Base-by-base conservation (phyloP, 2,329 filamentous ascomycete genomes). In the Trichoderma asperellum region DNA sequence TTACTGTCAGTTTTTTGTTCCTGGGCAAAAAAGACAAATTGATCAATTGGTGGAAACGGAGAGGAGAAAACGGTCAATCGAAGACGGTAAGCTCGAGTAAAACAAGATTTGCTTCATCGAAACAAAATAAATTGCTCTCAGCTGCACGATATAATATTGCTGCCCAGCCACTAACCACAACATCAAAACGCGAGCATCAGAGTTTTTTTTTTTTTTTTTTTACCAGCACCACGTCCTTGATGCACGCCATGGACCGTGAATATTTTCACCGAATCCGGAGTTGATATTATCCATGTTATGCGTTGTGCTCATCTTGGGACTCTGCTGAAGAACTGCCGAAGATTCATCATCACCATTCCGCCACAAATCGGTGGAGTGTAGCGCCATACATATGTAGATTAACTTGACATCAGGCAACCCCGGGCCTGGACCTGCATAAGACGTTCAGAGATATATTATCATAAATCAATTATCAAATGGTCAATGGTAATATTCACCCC, bases 131-230 rank as follows among this genome's bases (percentile, higher is more conserved):
- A 43, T 43, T 43, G 18, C 40, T n/a, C 6, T 43, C 40, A 43
- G 40, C 40, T 6, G 52, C 24, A 29, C 14, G 52, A 1, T 7
- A 47, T n/a, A 18, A 6, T 55, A 29, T 55, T 18, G 18, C 40
- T 18, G 6, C 14, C 47, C n/a, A 24, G n/a, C 47, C 47, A 49
- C 58, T 24, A 47, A 29, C 60, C 60, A 52, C 32, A 12, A 24
- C 10, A 37, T n/a, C 18, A 61, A 29, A 14, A 55, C 61, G 12
- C 43, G 43, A 21, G 29, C 12, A 14, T 27, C 14, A 53, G 34
- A 37, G 29, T 53, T 62, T 62, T 62, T 62, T 24, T 29, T 29
- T 53, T 62, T 62, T 62, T 62, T 24, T 29, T 53, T 53, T 62
- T 35, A 40, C 57, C 37, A 27, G 37, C n/a, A 49, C 47, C 29